Evolutionary conservation across 2,329 filamentous ascomycete genomes (phyloP), one percentile per base, ranked within the genome.

Genomic region (Zelopaecilomyces penicillatus): DNA sequence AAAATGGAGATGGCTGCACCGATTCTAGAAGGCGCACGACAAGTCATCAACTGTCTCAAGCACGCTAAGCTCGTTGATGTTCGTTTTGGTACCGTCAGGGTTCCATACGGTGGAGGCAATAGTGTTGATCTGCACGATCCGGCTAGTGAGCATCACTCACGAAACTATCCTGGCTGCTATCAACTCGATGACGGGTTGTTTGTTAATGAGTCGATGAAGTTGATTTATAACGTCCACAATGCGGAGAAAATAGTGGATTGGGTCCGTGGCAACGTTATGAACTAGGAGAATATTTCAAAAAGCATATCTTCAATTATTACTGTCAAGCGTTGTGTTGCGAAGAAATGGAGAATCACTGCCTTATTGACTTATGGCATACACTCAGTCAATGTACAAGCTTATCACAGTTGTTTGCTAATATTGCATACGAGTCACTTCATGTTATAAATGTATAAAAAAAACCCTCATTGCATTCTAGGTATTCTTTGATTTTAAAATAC

Each of bases 61-160:
- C 8, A 30, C 11, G 42, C 42, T 2, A 11, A 27, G 6, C 42
- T 43, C n/a, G n/a, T 32, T 5, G 42, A 43, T 10, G 42, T 39
- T 29, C 34, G 35, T n/a, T 43, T 43, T 43, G 42, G 42, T 2
- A 43, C 42, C 3, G 42, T 43, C 28, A 38, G 42, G 29, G 42
- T 43, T 27, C 42, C 42, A 9, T 43, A 30, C 27, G 42, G 42
- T 1, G 36, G 8, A 9, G 42, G 42, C 19, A 38, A 37, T 8
- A 33, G 29, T 11, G 30, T 39, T 7, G 29, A 46, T 31, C 27
- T 42, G 26, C 39, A 42, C 19, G 39, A 42, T 19, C 19, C 39
- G 30, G 35, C 35, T 12, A 42, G 44, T 7, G 39, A 42, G 34
- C 40, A 42, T 26, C 30, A 37, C 29, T 6, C 37, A 38, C 26